Evolutionary conservation across 2,329 filamentous ascomycete species (phyloP).

Genomic region (Monosporascus cannonballus): DNA sequence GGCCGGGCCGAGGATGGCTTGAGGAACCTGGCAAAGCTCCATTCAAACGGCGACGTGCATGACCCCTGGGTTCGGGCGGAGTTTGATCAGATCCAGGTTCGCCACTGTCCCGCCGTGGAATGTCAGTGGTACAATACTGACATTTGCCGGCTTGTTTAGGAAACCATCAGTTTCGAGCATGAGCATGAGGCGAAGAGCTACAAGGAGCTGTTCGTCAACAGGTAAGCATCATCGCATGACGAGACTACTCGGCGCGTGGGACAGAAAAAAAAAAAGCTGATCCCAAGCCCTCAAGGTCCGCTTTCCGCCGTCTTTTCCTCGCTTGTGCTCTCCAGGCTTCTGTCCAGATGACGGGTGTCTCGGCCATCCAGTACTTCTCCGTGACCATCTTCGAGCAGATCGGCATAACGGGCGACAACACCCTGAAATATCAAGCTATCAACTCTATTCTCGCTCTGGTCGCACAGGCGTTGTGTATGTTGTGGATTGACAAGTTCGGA

Average conservation of each 20-base stretch:
- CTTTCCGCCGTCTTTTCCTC: slow-evolving; percentile 66
- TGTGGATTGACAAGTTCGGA: slow-evolving; percentile 63
- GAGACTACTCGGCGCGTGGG: not conserved
- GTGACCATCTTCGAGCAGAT: slow-evolving; percentile 62
- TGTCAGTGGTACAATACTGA: not conserved
- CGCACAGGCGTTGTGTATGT: slow-evolving; percentile 62
- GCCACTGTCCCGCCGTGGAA: slow-evolving; percentile 4
- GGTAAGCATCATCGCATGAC: slow-evolving; percentile 16
- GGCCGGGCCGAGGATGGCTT: slow-evolving; percentile 60
- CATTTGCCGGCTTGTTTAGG: slow-evolving; percentile 8
- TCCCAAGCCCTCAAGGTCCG: slow-evolving; percentile 35
- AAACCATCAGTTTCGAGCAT: slow-evolving; percentile 56
- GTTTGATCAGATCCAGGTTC: slow-evolving; percentile 62
- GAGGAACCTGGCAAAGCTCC: slow-evolving; percentile 60
- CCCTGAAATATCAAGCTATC: slow-evolving; percentile 71
- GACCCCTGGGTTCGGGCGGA: slow-evolving; percentile 69
- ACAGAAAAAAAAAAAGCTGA: not conserved
- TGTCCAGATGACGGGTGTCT: slow-evolving; percentile 71
- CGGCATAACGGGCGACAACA: slow-evolving; percentile 58
- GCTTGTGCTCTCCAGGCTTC: slow-evolving; percentile 64
- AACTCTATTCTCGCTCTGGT: slow-evolving; percentile 65
- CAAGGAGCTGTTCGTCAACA: slow-evolving; percentile 59
- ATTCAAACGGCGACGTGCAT: slow-evolving; percentile 59
- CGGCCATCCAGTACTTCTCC: slow-evolving; percentile 70
- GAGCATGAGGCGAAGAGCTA: slow-evolving; percentile 66